These are phyloP conservation scores for Endothia cerciana DNA, from an alignment of 2,329 filamentous ascomycete genomes.

Conservation along the genomic window DNA sequence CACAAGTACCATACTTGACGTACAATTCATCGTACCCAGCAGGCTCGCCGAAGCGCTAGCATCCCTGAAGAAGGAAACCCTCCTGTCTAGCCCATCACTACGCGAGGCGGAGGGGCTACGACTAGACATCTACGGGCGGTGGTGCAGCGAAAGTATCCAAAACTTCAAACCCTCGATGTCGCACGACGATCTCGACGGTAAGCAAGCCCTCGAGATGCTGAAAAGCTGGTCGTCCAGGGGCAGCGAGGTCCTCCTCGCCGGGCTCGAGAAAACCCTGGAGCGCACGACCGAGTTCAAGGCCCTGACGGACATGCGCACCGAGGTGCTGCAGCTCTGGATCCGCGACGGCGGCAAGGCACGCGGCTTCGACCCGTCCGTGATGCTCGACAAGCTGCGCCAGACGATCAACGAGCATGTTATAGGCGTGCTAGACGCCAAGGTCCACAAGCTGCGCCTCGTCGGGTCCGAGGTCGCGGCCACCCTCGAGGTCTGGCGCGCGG, in stretches of 20 bases:
- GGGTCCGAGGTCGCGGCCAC: conserved; percentile 66
- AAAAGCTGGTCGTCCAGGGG: conserved; percentile 66
- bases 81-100: conserved; percentile 74
- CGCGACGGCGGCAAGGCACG: conserved; percentile 65
- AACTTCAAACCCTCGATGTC: conserved; percentile 88
- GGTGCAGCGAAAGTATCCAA: conserved; percentile 81
- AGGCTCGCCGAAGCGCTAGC: conserved; percentile 71
- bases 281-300: conserved; percentile 67
- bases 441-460: conserved; percentile 66
- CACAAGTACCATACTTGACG: conserved; percentile 75
- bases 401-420: conserved; percentile 71
- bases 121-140: conserved; percentile 76
- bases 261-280: conserved; percentile 63
- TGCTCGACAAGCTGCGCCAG: conserved; percentile 70
- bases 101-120: conserved; percentile 70
- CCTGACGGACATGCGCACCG: conserved; percentile 71
- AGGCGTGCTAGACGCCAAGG: conserved; percentile 64
- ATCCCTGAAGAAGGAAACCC: conserved; percentile 68
- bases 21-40: conserved; percentile 74
- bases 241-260: conserved; percentile 62
- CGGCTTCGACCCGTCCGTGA: conserved; percentile 68
- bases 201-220: conserved; percentile 63
- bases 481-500: conserved; percentile 63
- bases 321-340: conserved; percentile 76
- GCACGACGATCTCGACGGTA: conserved; percentile 72